Evolutionary conservation across 2,329 filamentous ascomycete genomes (phyloP).

Genomic region (Fusarium xylarioides): DNA sequence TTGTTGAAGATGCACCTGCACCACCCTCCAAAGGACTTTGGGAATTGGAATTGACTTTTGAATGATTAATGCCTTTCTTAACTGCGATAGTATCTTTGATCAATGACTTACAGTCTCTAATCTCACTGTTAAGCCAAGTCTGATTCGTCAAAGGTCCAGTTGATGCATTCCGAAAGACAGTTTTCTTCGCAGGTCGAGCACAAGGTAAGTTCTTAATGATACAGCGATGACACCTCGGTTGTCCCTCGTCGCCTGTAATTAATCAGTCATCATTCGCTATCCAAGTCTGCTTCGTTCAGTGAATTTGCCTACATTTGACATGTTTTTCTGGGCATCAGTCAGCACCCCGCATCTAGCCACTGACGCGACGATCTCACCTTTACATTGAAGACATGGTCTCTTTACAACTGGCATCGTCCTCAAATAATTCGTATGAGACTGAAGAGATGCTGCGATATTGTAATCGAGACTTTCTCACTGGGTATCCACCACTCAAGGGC

Average conservation of each 20-base stretch:
- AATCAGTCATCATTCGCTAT: neutral
- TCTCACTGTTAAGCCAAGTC: constrained; percentile 50
- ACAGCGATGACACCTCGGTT: constrained; percentile 49
- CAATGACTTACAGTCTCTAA: constrained; percentile 46
- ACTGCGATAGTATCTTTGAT: fast-evolving
- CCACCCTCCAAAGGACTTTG: neutral
- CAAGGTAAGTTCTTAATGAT: constrained; percentile 47
- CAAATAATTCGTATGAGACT: neutral
- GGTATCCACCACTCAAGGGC: constrained; percentile 14
- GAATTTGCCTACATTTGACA: constrained; percentile 44
- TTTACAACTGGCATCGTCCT: constrained; percentile 47
- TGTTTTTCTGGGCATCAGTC: constrained; percentile 44
- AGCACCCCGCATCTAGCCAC: constrained; percentile 7
- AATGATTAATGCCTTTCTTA: neutral
- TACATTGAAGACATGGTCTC: constrained; percentile 49
- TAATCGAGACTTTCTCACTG: constrained; percentile 7
- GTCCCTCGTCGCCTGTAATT: constrained; percentile 49
- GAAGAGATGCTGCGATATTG: neutral
- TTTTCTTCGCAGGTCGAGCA: constrained; percentile 47
- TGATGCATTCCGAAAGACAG: constrained; percentile 50
- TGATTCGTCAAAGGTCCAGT: constrained; percentile 47
- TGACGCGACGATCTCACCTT: constrained; percentile 39
- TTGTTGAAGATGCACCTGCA: neutral
- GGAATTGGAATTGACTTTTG: constrained; percentile 8
- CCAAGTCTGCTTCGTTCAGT: neutral